Evolutionary conservation across 1,284 basidiomycete species (phyloP), one percentile per base, ranked within the genome.

Genomic region (Papiliotrema terrestris): DNA sequence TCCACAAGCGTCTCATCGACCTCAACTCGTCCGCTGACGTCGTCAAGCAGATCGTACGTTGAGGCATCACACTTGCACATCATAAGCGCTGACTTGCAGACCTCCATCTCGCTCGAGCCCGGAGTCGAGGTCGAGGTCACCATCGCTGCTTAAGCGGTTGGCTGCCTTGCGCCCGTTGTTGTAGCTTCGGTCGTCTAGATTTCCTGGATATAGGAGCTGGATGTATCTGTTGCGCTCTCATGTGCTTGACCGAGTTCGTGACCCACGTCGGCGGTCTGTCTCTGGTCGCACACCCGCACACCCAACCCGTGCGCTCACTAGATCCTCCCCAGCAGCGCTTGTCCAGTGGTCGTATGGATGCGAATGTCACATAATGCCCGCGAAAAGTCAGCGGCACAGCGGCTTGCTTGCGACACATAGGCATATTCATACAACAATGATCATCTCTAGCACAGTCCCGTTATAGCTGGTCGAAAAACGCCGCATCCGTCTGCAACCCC

Each of bases 1-100:
- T 99, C 69, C 95, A 99, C 88, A 99, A 99, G 84, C 91, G 96
- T 74, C 85, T 98, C 78, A 98, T 99, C 76, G 96, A 99, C 84
- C 83, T 99, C 65, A 92, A 95, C 83, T 94, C 94, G 58, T 95
- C 95, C 61, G 91, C 90, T 75, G 96, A 98, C 83, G 91, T 98
- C 69, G 96, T 99, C 81, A 98, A 98, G 86, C 95, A 98, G 83
- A 99, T 99, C 77, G 92, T 95, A 66, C 72, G 89, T 81, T 6
- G 5, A 3, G n/a, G 2, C n/a, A 19, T 32, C 32, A 39, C 41
- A 50, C 51, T 45, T 19, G 25, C n/a, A 26, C 38, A 29, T n/a
- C 51, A 26, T 22, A 20, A 9, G 35, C 26, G n/a, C 32, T 17
- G n/a, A 42, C 41, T 19, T 19, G 11, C 71, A 95, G 92, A 98